phyloP scores from a whole-genome alignment of 495 filamentous ascomycete species.

The Hypoxylon rickii region DNA sequence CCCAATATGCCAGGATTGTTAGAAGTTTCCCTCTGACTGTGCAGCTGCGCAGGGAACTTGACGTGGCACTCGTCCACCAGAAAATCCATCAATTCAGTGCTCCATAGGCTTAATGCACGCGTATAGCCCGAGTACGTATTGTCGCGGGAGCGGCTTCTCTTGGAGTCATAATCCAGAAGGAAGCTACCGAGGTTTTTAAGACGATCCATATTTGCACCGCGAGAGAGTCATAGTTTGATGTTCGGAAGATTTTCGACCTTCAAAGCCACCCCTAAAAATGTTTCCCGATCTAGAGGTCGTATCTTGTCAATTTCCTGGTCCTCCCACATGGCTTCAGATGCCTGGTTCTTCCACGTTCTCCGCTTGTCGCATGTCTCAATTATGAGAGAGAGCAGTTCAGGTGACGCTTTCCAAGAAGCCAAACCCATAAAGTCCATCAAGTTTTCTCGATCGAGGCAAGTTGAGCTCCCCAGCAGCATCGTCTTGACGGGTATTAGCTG shows the following conservation, averaged over 20 bases:
- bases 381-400: neutral
- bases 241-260: slow-evolving; percentile 11
- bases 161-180: neutral
- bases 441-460: too few species aligned
- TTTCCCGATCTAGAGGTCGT: neutral
- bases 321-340: too few species aligned
- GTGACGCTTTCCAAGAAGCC: slow-evolving; percentile 7
- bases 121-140: neutral
- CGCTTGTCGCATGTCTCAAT: too few species aligned
- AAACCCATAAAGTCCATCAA: neutral
- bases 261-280: slow-evolving; percentile 1
- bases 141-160: neutral
- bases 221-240: slow-evolving; percentile 12
- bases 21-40: neutral
- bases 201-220: slow-evolving; percentile 1
- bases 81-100: neutral
- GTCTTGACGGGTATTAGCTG: neutral
- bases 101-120: slow-evolving; percentile 13
- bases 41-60: neutral
- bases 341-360: too few species aligned
- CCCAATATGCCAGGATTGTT: neutral
- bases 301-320: neutral
- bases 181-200: neutral
- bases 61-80: slow-evolving; percentile 9
- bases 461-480: too few species aligned